Conservation (phyloP, 176 grass and related monocot genomes). For the Tillandsia fasciculata region DNA sequence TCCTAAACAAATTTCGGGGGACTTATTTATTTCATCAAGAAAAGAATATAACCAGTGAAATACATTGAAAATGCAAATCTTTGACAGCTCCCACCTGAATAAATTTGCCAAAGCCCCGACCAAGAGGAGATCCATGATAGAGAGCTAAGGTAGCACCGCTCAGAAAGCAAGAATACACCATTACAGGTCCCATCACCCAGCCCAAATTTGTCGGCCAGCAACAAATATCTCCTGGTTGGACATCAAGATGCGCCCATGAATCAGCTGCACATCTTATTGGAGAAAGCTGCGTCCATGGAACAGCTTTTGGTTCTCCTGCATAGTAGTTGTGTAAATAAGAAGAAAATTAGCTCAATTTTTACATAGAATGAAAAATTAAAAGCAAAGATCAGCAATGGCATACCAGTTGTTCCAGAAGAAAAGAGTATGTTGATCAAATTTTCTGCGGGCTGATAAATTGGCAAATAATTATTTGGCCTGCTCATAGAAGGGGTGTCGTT, state of each 20-base stretch:
- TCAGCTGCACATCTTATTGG: constrained; percentile 69
- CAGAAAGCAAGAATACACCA: constrained; percentile 63
- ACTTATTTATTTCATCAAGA: background rate
- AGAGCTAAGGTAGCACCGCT: constrained; percentile 65
- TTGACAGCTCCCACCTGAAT: constrained; percentile 42
- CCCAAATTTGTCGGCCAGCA: constrained; percentile 95
- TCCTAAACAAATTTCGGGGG: constrained; percentile 40
- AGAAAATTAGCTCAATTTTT: constrained; percentile 1
- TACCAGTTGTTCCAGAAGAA: constrained; percentile 99
- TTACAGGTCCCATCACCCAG: constrained; percentile 90
- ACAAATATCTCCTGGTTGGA: constrained; percentile 45
- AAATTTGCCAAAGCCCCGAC: constrained; percentile 84
- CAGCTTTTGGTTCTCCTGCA: constrained; percentile 91
- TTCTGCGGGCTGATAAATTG: constrained; percentile 60
- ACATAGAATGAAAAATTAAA: background rate
- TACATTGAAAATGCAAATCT: background rate
- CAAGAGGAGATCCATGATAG: constrained; percentile 88
- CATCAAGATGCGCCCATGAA: constrained; percentile 76
- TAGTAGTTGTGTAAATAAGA: constrained; percentile 1
- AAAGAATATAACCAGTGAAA: background rate
- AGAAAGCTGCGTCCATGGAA: constrained; percentile 87
- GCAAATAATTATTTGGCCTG: constrained; percentile 46
- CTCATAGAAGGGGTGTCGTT: constrained; percentile 15
- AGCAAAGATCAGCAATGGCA: background rate
- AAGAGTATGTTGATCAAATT: constrained; percentile 75